Base-by-base conservation (phyloP, 1,284 basidiomycete species). In the Sparassis latifolia region DNA sequence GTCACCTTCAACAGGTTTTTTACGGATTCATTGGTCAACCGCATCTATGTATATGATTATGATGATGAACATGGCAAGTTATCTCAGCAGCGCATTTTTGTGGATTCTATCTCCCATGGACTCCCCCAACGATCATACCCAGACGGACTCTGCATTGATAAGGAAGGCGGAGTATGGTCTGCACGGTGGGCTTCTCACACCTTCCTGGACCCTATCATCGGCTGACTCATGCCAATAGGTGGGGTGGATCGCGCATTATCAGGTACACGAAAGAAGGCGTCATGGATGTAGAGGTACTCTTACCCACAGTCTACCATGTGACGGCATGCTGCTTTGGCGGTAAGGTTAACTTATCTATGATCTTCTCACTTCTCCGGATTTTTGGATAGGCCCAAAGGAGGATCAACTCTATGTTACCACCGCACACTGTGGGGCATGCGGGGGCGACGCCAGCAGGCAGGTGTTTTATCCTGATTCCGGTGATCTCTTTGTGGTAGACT, bases 241-340 rank as follows among this genome's bases (percentile, higher is more conserved):
- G 82, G 81, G 79, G 78, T 54, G 81, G 78, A 29, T 83, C 80
- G 44, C 72, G 73, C 52, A 71, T 86, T 50, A 67, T 80, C 42
- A 71, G 83, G 45, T 83, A 80, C 58, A 71, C 70, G 38, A 64
- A 63, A 31, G 68, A 76, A n/a, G 81, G 80, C 3, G 56, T 61
- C 30, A 68, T 81, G 35, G 78, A 83, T 59, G 63, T 78, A 28
- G 76, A 80, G 58, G 69, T 86, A 39, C 44, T 69, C 40, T 79
- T 86, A 55, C 81, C 82, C 32, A 79, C 72, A 12, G 84, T 71
- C 3, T 66, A 79, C 50, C 78, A 81, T 51, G 69, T 86, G 35
- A 86, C 83, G 5, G 74, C 82, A 9, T 86, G 83, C 55, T 82
- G 78, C 56, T 86, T 86, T 62, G 84, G 82, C 66, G 84, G 82